These are phyloP conservation scores for Earliella scabrosa DNA, from an alignment of 1,284 basidiomycete species.

Conservation along the genomic window DNA sequence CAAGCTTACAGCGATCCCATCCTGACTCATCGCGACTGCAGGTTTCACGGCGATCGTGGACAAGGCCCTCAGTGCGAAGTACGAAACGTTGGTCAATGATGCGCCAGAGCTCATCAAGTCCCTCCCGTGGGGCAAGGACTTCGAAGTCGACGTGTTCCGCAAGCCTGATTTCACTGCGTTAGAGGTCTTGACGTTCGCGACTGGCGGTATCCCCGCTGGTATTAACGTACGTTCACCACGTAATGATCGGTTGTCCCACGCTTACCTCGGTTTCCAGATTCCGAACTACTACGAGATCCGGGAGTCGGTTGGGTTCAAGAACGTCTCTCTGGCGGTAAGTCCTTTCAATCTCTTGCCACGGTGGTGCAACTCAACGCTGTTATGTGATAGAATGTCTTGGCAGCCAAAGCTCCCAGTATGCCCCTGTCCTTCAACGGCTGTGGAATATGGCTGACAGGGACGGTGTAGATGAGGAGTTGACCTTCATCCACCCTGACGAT, in stretches of 20 bases:
- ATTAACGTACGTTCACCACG: conserved; percentile 63
- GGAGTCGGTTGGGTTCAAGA: conserved; percentile 83
- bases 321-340: conserved; percentile 74
- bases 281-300: conserved; percentile 82
- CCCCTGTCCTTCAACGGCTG: conserved; percentile 4
- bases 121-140: conserved; percentile 83
- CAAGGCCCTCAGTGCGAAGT: conserved; percentile 81
- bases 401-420: conserved; percentile 82
- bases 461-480: conserved; percentile 68
- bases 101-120: conserved; percentile 80
- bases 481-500: conserved; percentile 80
- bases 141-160: conserved; percentile 82
- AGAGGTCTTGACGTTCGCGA: conserved; percentile 81
- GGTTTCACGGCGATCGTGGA: conserved; percentile 89
- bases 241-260: neutral
- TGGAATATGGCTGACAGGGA: neutral
- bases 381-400: conserved; percentile 66
- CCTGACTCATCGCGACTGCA: conserved; percentile 28
- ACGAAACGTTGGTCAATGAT: conserved; percentile 72
- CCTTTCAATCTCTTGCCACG: neutral
- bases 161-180: conserved; percentile 88
- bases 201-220: conserved; percentile 82
- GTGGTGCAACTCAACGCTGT: neutral
- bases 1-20: too few relatives aligned
- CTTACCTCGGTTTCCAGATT: conserved; percentile 1